Conservation (phyloP, 768 basidiomycete species). For the Phylloporus rhodoxanthus region DNA sequence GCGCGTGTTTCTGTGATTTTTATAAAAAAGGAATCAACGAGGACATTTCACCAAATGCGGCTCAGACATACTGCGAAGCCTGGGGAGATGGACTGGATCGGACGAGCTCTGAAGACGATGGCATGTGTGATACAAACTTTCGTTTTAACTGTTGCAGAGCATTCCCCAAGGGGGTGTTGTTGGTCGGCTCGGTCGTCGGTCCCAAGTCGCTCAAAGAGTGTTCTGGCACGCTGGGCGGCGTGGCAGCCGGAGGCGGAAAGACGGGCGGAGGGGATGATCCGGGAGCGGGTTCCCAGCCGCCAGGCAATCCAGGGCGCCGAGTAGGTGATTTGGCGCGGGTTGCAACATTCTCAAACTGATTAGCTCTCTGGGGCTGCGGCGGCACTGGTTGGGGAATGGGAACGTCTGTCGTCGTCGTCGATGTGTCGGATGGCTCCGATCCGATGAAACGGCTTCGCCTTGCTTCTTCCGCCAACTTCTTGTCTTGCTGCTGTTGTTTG, state of each 20-base stretch:
- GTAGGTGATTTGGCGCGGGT: slow-evolving; percentile 18
- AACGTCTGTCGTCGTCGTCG: not conserved
- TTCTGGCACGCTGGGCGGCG: slow-evolving; percentile 5
- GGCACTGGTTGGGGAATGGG: slow-evolving; percentile 10
- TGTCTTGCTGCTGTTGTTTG: slow-evolving; percentile 71
- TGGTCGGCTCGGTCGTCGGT: slow-evolving; percentile 2
- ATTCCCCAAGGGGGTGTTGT: slow-evolving; percentile 6
- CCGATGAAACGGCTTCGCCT: slow-evolving; percentile 23
- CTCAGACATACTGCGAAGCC: slow-evolving; percentile 15
- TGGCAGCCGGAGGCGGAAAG: not conserved
- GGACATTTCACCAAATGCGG: not conserved
- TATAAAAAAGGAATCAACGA: not conserved
- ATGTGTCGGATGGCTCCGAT: slow-evolving; percentile 8
- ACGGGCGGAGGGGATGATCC: slow-evolving; percentile 8
- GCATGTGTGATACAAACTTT: slow-evolving; percentile 19
- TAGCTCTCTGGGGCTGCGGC: slow-evolving; percentile 10
- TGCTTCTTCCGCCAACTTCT: slow-evolving; percentile 47
- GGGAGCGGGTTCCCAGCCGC: slow-evolving; percentile 20
- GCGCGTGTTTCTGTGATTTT: slow-evolving; percentile 14
- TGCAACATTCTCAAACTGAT: not conserved
- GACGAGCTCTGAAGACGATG: slow-evolving; percentile 16
- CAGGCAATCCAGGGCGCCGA: slow-evolving; percentile 15
- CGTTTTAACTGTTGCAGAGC: slow-evolving; percentile 26
- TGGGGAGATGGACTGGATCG: slow-evolving; percentile 12
- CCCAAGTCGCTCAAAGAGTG: slow-evolving; percentile 3